Percentiles rank a stretch among this genome's conserved stretches.
Conservation (phyloP, 2,329 filamentous ascomycete genomes). For the Stachybotrys elegans region DNA sequence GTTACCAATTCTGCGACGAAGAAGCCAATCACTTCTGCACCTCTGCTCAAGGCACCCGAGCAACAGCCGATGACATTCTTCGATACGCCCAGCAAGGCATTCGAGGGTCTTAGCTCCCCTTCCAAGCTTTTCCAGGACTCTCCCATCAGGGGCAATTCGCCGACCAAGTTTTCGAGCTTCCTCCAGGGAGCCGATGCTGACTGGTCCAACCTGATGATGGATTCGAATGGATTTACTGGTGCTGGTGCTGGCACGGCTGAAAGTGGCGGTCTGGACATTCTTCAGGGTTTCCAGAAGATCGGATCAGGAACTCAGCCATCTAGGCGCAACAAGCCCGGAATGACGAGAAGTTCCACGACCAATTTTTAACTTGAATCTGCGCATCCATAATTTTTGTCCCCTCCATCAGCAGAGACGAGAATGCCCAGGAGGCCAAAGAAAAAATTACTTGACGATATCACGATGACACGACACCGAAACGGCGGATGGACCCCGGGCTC, state of each 20-base stretch:
- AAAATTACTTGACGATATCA: conserved; percentile 16
- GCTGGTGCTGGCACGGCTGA: too few species aligned
- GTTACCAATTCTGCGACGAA: conserved; percentile 49
- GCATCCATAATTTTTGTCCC: too few species aligned
- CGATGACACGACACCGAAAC: too few species aligned
- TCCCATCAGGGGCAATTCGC: conserved; percentile 35
- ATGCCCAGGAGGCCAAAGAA: too few species aligned
- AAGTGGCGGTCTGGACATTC: conserved; percentile 61
- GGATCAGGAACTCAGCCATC: conserved; percentile 40
- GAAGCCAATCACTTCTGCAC: conserved; percentile 46
- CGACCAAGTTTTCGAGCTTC: conserved; percentile 41
- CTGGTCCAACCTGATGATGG: conserved; percentile 29
- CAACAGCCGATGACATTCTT: conserved; percentile 33
- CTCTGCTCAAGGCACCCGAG: conserved; percentile 43
- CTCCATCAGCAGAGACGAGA: too few species aligned
- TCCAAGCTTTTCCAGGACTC: conserved; percentile 42
- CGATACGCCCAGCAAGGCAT: conserved; percentile 54
- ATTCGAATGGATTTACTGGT: too few species aligned
- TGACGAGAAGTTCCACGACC: conserved; percentile 26
- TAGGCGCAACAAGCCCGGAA: conserved; percentile 22
- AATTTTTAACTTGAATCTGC: conserved; percentile 25
- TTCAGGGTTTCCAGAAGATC: conserved; percentile 73
- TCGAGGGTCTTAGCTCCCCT: conserved; percentile 51
- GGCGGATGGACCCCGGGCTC: too few species aligned
- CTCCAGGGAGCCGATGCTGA: conserved; percentile 32